These are phyloP conservation scores for Solanum pimpinellifolium DNA, from an alignment of 257 asterid species.

Conservation along the genomic window DNA sequence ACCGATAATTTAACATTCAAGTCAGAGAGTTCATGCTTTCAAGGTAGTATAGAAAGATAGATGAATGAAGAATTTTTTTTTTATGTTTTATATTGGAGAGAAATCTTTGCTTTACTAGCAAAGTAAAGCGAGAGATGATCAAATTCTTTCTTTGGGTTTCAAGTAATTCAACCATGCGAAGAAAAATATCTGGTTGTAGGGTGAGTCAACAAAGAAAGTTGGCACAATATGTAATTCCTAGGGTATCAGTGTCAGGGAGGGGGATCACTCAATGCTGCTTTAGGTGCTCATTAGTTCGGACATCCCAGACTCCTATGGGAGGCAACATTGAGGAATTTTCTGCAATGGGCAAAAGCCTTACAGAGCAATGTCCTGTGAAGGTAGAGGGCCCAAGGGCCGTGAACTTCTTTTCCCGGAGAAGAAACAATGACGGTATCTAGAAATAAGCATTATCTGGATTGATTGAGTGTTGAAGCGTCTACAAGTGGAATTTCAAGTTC, in stretches of 20 bases:
- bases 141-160: not conserved
- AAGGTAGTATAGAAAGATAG: not conserved
- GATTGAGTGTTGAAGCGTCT: not conserved
- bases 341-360: not conserved
- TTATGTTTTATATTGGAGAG: not conserved
- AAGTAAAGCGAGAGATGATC: not conserved
- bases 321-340: not conserved
- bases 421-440: not conserved
- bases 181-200: not conserved
- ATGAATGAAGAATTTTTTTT: not conserved
- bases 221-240: not conserved
- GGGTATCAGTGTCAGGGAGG: not conserved
- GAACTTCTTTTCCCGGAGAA: not conserved
- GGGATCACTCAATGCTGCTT: not conserved
- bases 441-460: not conserved
- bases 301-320: not conserved
- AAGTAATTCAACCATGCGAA: not conserved
- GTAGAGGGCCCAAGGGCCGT: not conserved
- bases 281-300: not conserved
- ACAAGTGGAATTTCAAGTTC: not conserved
- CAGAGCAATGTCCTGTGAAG: not conserved
- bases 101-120: not conserved
- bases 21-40: not conserved
- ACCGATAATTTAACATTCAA: not conserved
- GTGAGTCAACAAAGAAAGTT: not conserved